Percentiles rank a stretch among this genome's conserved stretches.
Conservation (phyloP, 2,329 filamentous ascomycete genomes). For the Rhynchosporium agropyri region DNA sequence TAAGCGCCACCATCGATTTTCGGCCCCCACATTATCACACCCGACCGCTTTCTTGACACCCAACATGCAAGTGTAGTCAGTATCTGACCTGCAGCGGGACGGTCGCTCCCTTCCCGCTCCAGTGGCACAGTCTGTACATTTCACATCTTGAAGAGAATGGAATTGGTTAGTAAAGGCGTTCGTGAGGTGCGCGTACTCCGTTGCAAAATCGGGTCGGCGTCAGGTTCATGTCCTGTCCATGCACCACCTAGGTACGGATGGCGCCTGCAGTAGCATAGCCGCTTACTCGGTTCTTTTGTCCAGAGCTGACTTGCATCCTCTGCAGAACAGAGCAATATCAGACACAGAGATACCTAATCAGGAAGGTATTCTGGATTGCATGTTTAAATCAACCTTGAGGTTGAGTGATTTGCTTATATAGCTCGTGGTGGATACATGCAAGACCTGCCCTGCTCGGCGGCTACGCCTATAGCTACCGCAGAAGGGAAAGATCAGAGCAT, state of each 20-base stretch:
- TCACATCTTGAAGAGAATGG: too few species aligned
- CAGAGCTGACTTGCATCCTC: not conserved
- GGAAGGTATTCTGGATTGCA: not conserved
- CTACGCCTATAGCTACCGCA: conserved; percentile 11
- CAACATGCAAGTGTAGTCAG: not conserved
- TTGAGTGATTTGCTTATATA: not conserved
- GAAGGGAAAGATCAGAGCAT: not conserved
- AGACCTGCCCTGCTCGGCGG: not conserved
- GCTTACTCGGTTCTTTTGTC: not conserved
- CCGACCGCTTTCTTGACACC: not conserved
- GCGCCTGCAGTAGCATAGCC: not conserved
- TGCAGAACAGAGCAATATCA: not conserved
- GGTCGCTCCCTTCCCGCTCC: not conserved
- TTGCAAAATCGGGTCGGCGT: not conserved
- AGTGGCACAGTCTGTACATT: not conserved
- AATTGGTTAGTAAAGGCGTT: not conserved
- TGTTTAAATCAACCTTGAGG: not conserved
- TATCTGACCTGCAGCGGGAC: conserved; percentile 9
- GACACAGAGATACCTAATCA: not conserved
- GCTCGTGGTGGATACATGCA: not conserved
- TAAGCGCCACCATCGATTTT: not conserved
- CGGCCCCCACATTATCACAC: not conserved
- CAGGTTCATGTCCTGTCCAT: not conserved
- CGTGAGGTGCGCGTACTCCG: not conserved
- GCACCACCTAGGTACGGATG: not conserved